A percentile compares a stretch with the other conserved stretches of the same genome.
Conservation (phyloP, 2,329 filamentous ascomycete species). For the Furcasterigmium furcatum region DNA sequence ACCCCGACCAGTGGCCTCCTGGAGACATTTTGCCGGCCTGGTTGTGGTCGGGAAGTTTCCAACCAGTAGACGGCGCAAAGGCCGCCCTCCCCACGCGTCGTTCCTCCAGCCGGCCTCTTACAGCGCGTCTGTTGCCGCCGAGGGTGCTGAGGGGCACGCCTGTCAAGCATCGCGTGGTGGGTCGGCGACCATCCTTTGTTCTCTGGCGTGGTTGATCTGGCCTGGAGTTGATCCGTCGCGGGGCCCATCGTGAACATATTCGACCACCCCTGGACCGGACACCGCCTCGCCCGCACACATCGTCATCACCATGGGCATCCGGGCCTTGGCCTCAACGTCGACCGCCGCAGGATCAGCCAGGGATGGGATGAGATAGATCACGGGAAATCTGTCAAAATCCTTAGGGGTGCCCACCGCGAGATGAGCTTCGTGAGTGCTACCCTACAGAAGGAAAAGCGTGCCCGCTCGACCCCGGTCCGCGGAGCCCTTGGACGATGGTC, state of each 20-base stretch:
- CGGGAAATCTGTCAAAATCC: background rate
- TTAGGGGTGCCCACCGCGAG: background rate
- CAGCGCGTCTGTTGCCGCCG: constrained; percentile 33
- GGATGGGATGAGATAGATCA: no score
- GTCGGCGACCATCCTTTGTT: no score
- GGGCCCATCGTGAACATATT: no score
- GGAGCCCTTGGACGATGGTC: background rate
- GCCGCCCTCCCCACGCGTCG: background rate
- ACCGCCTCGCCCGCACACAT: no score
- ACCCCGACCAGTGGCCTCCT: background rate
- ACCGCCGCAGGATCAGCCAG: no score
- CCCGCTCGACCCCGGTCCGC: background rate
- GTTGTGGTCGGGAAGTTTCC: background rate
- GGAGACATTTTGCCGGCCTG: constrained; percentile 1
- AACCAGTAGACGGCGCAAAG: background rate
- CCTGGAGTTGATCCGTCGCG: no score
- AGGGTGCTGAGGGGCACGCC: constrained; percentile 5
- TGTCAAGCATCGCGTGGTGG: no score
- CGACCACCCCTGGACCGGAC: no score
- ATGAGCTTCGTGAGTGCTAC: background rate
- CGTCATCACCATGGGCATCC: no score
- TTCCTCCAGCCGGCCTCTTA: constrained; percentile 28
- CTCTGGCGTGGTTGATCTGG: no score
- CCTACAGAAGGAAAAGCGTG: background rate
- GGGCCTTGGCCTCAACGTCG: no score